Conservation (phyloP, 805 yeast species). For the Starmerella gropengiesseri region DNA sequence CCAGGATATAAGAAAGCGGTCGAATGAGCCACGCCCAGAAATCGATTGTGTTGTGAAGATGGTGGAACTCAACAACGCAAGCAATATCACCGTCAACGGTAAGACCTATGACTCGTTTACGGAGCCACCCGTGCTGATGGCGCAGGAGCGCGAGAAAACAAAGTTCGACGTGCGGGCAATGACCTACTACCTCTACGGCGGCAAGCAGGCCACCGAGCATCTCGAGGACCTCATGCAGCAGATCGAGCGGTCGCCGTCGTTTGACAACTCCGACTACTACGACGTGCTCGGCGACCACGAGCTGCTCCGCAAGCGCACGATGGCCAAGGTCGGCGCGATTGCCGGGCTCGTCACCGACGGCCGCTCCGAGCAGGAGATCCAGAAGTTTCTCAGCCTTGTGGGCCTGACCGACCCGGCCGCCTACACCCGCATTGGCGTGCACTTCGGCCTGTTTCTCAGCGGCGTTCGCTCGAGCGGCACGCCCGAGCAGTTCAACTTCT, state of each 20-base stretch:
- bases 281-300: constrained; percentile 36
- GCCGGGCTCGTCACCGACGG: constrained; percentile 24
- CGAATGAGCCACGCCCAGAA: not conserved
- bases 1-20: not conserved
- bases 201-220: constrained; percentile 31
- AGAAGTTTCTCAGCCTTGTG: constrained; percentile 24
- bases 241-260: constrained; percentile 44
- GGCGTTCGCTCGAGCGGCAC: constrained; percentile 86
- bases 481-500: constrained; percentile 66
- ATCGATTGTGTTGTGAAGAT: constrained; percentile 1
- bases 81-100: constrained; percentile 22
- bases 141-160: constrained; percentile 32
- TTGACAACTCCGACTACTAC: constrained; percentile 35
- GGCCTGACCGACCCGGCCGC: constrained; percentile 55
- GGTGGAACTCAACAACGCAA: constrained; percentile 10
- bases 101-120: constrained; percentile 24
- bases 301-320: constrained; percentile 30
- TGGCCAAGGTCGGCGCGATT: constrained; percentile 25
- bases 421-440: constrained; percentile 77
- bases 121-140: constrained; percentile 32
- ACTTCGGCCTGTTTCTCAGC: constrained; percentile 70
- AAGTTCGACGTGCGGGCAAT: constrained; percentile 31
- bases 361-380: constrained; percentile 26
- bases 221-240: constrained; percentile 33
- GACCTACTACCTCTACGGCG: constrained; percentile 37